phyloP scores from a whole-genome alignment of 306 rosid species.

The Glycine tomentella region DNA sequence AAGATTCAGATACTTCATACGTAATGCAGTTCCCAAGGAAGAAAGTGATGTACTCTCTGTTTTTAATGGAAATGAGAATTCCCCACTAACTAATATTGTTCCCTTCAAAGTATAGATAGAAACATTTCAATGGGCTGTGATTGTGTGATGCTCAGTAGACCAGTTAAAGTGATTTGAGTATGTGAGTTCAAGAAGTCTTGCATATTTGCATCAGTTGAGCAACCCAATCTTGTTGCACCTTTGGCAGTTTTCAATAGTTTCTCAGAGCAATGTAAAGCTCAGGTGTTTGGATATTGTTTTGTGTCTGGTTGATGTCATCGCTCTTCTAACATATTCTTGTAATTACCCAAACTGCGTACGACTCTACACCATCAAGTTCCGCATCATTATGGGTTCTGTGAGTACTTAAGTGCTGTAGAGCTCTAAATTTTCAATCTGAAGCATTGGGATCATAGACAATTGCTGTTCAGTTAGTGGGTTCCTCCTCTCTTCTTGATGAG shows the following conservation, averaged over 20 bases:
- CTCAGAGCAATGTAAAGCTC: conserved; percentile 17
- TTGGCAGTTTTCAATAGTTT: conserved; percentile 38
- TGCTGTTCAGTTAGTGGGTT: conserved; percentile 40
- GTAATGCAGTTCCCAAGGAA: conserved; percentile 46
- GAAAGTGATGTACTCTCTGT: conserved; percentile 26
- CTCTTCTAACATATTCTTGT: not conserved
- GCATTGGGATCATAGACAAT: conserved; percentile 40
- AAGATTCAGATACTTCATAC: conserved; percentile 41
- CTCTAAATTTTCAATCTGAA: conserved; percentile 39
- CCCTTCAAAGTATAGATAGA: conserved; percentile 41
- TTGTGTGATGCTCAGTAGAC: conserved; percentile 40
- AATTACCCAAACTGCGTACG: not conserved
- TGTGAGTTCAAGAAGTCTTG: conserved; percentile 41
- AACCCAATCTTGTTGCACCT: conserved; percentile 25
- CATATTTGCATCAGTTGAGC: conserved; percentile 43
- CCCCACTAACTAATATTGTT: conserved; percentile 26
- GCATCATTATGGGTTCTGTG: conserved; percentile 33
- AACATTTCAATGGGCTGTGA: conserved; percentile 35
- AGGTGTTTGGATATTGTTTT: conserved; percentile 37
- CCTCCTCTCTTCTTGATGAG: conserved; percentile 26
- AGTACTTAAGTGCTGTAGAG: conserved; percentile 33
- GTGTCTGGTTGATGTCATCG: conserved; percentile 24
- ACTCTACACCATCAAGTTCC: conserved; percentile 32
- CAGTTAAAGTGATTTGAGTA: conserved; percentile 45
- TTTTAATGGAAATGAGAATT: conserved; percentile 48